Evolutionary conservation across 768 basidiomycete genomes (phyloP), one percentile per base, ranked within the genome.

Genomic region (Hortiboletus flavorubellus): DNA sequence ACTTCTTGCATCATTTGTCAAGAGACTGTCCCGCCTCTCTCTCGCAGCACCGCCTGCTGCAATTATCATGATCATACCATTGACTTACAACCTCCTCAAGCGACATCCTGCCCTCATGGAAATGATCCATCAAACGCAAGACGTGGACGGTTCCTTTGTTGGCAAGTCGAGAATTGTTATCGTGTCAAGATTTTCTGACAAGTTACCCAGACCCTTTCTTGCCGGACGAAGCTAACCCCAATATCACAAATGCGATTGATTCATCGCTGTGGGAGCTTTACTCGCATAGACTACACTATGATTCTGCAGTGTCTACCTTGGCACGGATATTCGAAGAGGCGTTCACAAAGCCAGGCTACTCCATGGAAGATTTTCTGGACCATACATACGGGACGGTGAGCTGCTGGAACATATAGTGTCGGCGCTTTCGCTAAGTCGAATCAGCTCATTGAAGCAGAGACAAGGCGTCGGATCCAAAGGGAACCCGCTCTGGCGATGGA

Each of bases 361-460:
- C 83, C 14, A 82, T 97, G 83, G 96, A 98, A 61, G 96, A 98
- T 68, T 99, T 98, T 70, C 70, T 98, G 67, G 97, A 98, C 69
- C 96, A 98, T 67, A 89, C 90, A 3, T 93, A 92, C 64, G 80
- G 78, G 38, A 92, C 91, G 60, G 91, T 93, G 62, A 51, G 85
- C 70, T 37, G 35, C 39, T 41, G 15, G 35, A 26, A 8, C 43
- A 46, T 37, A 3, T 18, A 30, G 11, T 29, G 21, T 49, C 34
- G n/a, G 18, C 9, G 34, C 34, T 33, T 53, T 49, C 15, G 33
- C 55, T 55, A 26, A 63, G 35, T 26, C 39, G 35, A 45, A 51
- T 21, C 66, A 97, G 94, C 78, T 98, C 31, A 88, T 95, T 61
- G 91, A 95, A 35, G 89, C 89, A 0, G 95, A 97, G 65, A 75